Conservation (phyloP, 129 eudicot genomes). For the Artemisia argyi region DNA sequence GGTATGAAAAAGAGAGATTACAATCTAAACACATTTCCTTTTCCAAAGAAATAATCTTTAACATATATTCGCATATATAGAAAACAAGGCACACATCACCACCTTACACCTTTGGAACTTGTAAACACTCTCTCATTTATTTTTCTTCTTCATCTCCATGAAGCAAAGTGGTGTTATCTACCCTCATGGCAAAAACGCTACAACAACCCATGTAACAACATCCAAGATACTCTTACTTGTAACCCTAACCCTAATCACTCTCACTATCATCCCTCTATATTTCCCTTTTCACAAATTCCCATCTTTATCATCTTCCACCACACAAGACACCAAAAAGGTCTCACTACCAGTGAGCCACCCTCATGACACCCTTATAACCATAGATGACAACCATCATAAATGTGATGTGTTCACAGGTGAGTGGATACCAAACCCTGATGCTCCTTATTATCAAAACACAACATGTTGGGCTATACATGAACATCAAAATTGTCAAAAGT, state of each 20-base stretch:
- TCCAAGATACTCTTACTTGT: conserved; percentile 28
- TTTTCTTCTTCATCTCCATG: conserved; percentile 20
- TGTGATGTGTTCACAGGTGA: conserved; percentile 75
- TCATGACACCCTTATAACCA: conserved; percentile 12
- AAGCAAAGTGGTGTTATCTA: conserved; percentile 10
- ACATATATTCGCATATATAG: neutral
- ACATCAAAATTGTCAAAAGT: conserved; percentile 78
- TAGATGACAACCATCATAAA: conserved; percentile 37
- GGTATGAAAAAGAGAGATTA: too few relatives aligned
- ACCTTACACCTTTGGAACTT: conserved; percentile 16
- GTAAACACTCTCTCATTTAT: conserved; percentile 21
- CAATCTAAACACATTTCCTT: too few relatives aligned
- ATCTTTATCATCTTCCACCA: conserved; percentile 8
- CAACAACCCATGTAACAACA: conserved; percentile 20
- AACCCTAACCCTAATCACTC: conserved; percentile 36
- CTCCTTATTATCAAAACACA: conserved; percentile 65
- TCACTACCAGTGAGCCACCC: conserved; percentile 5
- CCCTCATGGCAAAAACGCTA: conserved; percentile 30
- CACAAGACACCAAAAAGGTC: neutral
- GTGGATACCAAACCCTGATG: conserved; percentile 72
- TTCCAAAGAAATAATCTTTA: too few relatives aligned
- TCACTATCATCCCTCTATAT: conserved; percentile 35
- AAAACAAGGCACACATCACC: conserved; percentile 3
- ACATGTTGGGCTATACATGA: conserved; percentile 83
- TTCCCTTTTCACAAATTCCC: conserved; percentile 36